Evolutionary conservation across 495 filamentous ascomycete species (phyloP), one percentile per base, ranked within the genome.

Genomic region (Clohesyomyces aquaticus): DNA sequence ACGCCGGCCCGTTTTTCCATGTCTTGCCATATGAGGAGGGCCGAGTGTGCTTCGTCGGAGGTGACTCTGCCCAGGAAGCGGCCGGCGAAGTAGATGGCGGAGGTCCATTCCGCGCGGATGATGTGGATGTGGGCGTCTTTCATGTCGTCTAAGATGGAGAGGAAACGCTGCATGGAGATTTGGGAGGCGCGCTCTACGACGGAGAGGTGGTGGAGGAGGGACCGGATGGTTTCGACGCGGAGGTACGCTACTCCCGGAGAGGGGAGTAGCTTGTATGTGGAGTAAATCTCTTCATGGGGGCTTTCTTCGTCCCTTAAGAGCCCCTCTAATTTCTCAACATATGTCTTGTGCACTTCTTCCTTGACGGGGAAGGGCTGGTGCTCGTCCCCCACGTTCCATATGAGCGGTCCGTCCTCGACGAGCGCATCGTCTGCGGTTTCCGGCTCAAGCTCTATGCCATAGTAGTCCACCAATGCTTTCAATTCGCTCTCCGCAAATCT

Each of bases 81-180:
- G 28, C 86, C 85, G 23, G 87, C 87, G 65, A 94, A 90, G 18
- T 88, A 82, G 23, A 96, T 87, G 23, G 92, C 91, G 32, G 81
- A 85, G 47, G 87, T 94, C 92, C 92, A 98, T 72, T 96, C 83
- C 0, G 78, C 70, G 6, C 72, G 73, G 1, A 79, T 86, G 53
- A 96, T 70, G 2, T 86, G 80, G 18, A 95, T 81, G 11, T 81
- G 79, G 28, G 83, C 78, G 26, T 78, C 73, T 72, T 90, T 85
- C 79, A 93, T 87, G 72, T 98, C 93, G 54, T 91, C 88, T 16
- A 97, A 77, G 29, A 97, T 77, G 3, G 86, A 84, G 45, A 97
- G 84, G 72, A 91, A 98, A 29, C 90, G 88, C 55, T 94, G 72
- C 87, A 91, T 91, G 1, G 83, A 81, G 35, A 74, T 68, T 45